Conservation (phyloP, 108 stramenopile genomes). For the Cyclotella sp. region DNA sequence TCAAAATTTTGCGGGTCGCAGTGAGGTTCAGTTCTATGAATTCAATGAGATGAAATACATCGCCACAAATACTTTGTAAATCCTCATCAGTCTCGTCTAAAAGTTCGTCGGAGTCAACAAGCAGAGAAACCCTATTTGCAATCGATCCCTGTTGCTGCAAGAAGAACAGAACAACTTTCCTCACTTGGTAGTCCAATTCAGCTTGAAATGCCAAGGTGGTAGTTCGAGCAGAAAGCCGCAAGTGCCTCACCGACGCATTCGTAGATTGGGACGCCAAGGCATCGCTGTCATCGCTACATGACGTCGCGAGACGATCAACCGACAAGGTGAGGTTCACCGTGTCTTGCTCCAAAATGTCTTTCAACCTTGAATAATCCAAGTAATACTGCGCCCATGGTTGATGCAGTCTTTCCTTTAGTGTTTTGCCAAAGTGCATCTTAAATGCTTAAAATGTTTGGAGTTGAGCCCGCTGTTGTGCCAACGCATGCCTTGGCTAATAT, state of each 20-base stretch:
- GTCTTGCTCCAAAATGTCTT: slow-evolving; percentile 2
- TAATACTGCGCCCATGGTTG: slow-evolving; percentile 3
- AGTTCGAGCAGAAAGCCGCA: not conserved
- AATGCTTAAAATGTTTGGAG: too few species aligned
- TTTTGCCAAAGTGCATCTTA: slow-evolving; percentile 16
- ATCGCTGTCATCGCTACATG: not conserved
- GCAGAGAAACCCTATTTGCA: slow-evolving; percentile 3
- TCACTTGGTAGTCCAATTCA: slow-evolving; percentile 19
- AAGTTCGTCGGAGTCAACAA: slow-evolving; percentile 10
- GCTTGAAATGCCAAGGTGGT: slow-evolving; percentile 6
- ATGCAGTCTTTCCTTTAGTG: not conserved
- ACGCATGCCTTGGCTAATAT: too few species aligned
- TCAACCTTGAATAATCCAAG: slow-evolving; percentile 5
- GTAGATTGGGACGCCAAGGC: not conserved
- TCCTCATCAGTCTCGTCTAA: not conserved
- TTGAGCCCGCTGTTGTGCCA: too few species aligned
- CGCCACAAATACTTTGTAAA: slow-evolving; percentile 49
- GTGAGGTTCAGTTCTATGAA: slow-evolving; percentile 69
- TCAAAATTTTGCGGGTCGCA: slow-evolving; percentile 72
- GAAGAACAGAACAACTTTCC: slow-evolving; percentile 25
- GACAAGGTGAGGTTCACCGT: not conserved
- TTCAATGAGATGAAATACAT: slow-evolving; percentile 28
- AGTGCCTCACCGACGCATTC: not conserved
- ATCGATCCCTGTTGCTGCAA: slow-evolving; percentile 23
- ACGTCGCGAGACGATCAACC: not conserved